A percentile compares a stretch with the other conserved stretches of the same genome.
Evolutionary conservation across 345 rosid genomes (phyloP).

Genomic region (Bruguiera gymnorhiza): DNA sequence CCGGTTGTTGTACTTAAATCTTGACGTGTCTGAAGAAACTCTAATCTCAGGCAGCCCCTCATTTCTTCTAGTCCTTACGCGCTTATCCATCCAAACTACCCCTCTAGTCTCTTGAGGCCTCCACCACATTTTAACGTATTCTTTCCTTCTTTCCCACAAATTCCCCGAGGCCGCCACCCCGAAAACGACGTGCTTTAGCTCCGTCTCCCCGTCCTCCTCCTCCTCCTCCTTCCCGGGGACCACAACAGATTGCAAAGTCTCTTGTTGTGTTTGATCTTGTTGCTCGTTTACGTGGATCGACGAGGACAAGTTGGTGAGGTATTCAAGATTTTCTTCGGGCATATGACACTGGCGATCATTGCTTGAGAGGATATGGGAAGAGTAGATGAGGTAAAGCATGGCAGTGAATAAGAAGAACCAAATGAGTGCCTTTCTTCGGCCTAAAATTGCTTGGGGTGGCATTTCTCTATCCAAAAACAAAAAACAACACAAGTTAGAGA

Average conservation of each 20-base stretch:
- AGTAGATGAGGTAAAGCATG: constrained; percentile 48
- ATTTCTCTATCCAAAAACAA: background rate
- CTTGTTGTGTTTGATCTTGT: no score
- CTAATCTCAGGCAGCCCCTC: constrained; percentile 61
- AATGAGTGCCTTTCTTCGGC: constrained; percentile 30
- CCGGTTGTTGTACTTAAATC: constrained; percentile 59
- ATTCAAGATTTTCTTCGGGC: constrained; percentile 22
- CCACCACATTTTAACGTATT: constrained; percentile 84
- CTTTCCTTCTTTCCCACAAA: constrained; percentile 69
- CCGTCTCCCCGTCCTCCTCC: constrained; percentile 29
- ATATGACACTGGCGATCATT: constrained; percentile 29
- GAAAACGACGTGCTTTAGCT: constrained; percentile 61
- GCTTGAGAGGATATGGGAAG: constrained; percentile 42
- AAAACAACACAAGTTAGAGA: background rate
- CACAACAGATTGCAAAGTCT: constrained; percentile 3
- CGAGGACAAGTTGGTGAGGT: constrained; percentile 30
- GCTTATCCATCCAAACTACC: constrained; percentile 67
- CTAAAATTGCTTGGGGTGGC: background rate
- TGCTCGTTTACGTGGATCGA: constrained; percentile 5
- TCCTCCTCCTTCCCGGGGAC: constrained; percentile 16
- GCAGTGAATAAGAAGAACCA: constrained; percentile 47
- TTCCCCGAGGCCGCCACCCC: constrained; percentile 71
- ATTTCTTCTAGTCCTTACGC: constrained; percentile 31
- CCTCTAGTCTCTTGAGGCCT: constrained; percentile 65
- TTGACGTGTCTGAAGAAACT: constrained; percentile 60